Conservation (phyloP, 148 eudicot genomes). For the Rhododendron ferrugineum region DNA sequence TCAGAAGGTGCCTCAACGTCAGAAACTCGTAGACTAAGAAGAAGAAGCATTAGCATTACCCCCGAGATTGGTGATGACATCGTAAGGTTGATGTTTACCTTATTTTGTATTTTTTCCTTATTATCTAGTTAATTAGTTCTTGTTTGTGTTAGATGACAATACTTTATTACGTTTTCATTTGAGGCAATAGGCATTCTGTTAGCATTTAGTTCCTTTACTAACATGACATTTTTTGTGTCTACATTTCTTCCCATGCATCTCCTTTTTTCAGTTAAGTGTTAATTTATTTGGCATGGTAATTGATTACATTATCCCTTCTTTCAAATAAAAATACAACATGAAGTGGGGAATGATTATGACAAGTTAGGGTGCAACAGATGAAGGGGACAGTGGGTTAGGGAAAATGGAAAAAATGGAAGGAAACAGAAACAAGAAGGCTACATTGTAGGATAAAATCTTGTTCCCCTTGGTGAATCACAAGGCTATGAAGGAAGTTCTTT, state of each 20-base stretch:
- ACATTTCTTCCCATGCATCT: background rate
- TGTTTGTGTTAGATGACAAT: background rate
- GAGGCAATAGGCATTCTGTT: background rate
- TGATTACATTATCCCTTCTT: background rate
- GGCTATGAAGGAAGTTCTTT: background rate
- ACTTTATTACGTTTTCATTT: background rate
- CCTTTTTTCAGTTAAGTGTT: background rate
- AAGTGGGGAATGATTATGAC: background rate
- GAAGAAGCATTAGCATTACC: slow-evolving; percentile 96
- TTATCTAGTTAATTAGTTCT: background rate
- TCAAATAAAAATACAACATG: background rate
- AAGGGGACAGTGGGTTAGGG: no score
- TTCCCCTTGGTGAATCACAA: background rate
- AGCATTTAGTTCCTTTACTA: background rate
- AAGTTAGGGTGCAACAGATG: background rate
- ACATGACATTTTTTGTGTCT: background rate
- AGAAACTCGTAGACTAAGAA: slow-evolving; percentile 67
- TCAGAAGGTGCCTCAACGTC: slow-evolving; percentile 74
- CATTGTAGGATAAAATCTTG: background rate
- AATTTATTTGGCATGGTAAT: background rate
- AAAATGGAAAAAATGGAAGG: background rate
- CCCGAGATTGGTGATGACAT: slow-evolving; percentile 99
- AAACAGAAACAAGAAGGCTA: background rate
- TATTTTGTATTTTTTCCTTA: background rate
- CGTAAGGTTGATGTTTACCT: slow-evolving; percentile 58